These are phyloP conservation scores for Tolypocladium amazonense DNA, from an alignment of 2,329 filamentous ascomycete species.

Conservation along the genomic window DNA sequence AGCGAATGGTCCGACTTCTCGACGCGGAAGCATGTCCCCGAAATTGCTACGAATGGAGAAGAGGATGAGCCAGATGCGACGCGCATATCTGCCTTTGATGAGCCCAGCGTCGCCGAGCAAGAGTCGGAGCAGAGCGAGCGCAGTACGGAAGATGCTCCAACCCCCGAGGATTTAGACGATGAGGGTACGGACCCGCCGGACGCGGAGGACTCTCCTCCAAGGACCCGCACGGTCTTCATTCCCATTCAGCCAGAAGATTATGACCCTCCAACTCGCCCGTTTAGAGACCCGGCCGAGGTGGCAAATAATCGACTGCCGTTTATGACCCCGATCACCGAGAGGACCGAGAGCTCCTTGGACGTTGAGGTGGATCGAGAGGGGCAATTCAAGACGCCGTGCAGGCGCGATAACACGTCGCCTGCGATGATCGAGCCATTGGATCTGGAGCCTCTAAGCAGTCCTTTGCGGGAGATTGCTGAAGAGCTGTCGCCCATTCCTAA, in stretches of 20 bases:
- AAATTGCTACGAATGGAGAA: slow-evolving; percentile 21
- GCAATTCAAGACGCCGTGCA: slow-evolving; percentile 70
- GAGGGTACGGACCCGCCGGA: slow-evolving; percentile 30
- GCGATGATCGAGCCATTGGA: slow-evolving; percentile 21
- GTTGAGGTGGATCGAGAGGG: slow-evolving; percentile 49
- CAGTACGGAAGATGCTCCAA: neutral
- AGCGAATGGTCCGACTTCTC: slow-evolving; percentile 89
- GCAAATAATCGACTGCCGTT: slow-evolving; percentile 91
- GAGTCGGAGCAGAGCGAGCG: slow-evolving; percentile 6
- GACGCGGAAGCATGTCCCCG: slow-evolving; percentile 57
- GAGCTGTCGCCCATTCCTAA: slow-evolving; percentile 35
- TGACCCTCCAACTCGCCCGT: slow-evolving; percentile 66
- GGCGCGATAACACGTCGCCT: slow-evolving; percentile 25
- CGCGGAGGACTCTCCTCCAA: slow-evolving; percentile 30
- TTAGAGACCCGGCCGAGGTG: slow-evolving; percentile 66
- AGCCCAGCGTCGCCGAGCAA: slow-evolving; percentile 18
- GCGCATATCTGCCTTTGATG: slow-evolving; percentile 22
- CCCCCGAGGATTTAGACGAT: slow-evolving; percentile 20
- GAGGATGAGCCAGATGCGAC: slow-evolving; percentile 23
- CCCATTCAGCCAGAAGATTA: slow-evolving; percentile 81
- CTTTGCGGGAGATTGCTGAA: slow-evolving; percentile 55
- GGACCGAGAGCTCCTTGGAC: slow-evolving; percentile 80
- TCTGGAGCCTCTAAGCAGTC: slow-evolving; percentile 52
- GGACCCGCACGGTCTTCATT: slow-evolving; percentile 57
- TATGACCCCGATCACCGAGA: slow-evolving; percentile 97